phyloP scores from a whole-genome alignment of 805 yeast genomes.

The Candida suzukii region DNA sequence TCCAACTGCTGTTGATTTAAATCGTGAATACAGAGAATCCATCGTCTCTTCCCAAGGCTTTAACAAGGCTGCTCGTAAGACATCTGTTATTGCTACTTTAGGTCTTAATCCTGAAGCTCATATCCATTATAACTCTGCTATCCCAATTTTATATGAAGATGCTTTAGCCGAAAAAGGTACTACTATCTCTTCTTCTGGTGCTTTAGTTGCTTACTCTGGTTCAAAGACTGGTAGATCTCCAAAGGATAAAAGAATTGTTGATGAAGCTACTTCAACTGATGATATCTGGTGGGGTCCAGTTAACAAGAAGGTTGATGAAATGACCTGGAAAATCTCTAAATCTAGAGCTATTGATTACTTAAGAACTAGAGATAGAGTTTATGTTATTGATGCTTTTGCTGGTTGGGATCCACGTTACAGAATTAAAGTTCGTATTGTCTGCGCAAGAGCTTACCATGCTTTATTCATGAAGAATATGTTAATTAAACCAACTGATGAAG shows the following conservation, averaged over 20 bases:
- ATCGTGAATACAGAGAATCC: conserved; percentile 20
- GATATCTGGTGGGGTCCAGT: conserved; percentile 99
- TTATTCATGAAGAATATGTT: conserved; percentile 97
- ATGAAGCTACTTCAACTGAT: conserved; percentile 77
- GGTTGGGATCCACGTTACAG: conserved; percentile 99
- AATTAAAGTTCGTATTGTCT: conserved; percentile 88
- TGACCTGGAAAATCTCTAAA: conserved; percentile 91
- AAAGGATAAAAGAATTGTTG: conserved; percentile 95
- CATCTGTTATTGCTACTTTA: conserved; percentile 26
- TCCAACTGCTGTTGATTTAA: conserved; percentile 33
- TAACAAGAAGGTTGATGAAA: conserved; percentile 87
- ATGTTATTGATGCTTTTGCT: conserved; percentile 93
- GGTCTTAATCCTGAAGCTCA: conserved; percentile 54
- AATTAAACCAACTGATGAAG: conserved; percentile 90
- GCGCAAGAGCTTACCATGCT: conserved; percentile 98
- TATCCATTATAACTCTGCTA: conserved; percentile 87
- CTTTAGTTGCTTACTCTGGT: conserved; percentile 93
- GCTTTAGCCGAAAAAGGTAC: conserved; percentile 87
- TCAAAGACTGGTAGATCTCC: conserved; percentile 97
- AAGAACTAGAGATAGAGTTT: conserved; percentile 90
- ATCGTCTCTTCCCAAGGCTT: conserved; percentile 10
- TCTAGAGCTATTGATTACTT: conserved; percentile 95
- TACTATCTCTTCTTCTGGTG: conserved; percentile 88
- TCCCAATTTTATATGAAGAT: conserved; percentile 90
- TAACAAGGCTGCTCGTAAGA: conserved; percentile 19